Base-by-base conservation (phyloP, 2,329 filamentous ascomycete genomes). In the Diaporthe sp. region DNA sequence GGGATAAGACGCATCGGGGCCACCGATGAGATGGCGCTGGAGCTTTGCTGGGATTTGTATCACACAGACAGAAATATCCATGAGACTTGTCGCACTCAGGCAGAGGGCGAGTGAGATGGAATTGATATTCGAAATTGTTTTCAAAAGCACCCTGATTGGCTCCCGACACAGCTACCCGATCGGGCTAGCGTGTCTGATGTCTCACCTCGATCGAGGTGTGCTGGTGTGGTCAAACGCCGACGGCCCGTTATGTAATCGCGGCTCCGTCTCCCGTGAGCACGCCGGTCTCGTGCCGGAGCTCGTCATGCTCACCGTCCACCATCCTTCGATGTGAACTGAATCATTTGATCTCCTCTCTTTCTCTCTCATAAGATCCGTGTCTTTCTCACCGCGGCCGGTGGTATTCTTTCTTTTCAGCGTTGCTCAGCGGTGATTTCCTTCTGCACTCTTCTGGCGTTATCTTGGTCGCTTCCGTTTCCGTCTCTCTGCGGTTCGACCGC, bases 81-180 rank as follows among this genome's bases (percentile, higher is more conserved):
- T 61, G 63, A 25, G 10, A 39, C 15, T 15, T 42, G 9, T n/a
- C 10, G 17, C n/a, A 17, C 44, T n/a, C 28, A 25, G 25, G 15
- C 15, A 25, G 31, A 44, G 44, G 47, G 17, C 68, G 55, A 47
- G 39, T 71, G 58, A 72, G 67, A 72, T 67, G 67, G 58, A 51
- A 71, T 65, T 65, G 37, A 73, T 73, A 70, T 68, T 73, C 63
- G 72, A 71, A 73, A 77, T 75, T 75, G 75, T 75, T 77, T 77
- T 75, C 63, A 68, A 37, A 0, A 17, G 22, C 53, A 4, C 44
- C 49, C 10, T 75, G 37, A 77, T 77, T 77, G 70, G 75, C 47
- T 25, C 71, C 20, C 34, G 67, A n/a, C 20, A 17, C 7, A 55
- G 42, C 17, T 72, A 28, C 63, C 70, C 39, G 61, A 53, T 61